These are phyloP conservation scores for Botryotinia calthae DNA, from an alignment of 2,329 filamentous ascomycete species.

Conservation along the genomic window DNA sequence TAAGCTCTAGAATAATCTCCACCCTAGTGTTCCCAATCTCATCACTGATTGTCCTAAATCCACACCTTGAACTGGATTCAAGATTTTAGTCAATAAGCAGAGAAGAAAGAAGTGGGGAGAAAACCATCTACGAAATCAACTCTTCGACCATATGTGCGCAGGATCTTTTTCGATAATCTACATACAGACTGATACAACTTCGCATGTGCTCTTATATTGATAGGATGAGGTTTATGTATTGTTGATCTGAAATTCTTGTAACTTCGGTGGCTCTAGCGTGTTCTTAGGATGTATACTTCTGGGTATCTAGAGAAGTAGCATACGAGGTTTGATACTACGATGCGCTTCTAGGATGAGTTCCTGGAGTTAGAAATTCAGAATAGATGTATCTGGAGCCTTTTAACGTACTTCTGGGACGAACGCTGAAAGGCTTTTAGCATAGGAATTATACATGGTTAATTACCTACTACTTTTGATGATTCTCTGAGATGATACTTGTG, in stretches of 20 bases:
- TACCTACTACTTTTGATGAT: not conserved
- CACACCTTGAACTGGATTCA: rapidly evolving
- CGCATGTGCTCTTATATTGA: not conserved
- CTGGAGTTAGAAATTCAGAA: not conserved
- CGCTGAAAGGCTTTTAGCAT: not conserved
- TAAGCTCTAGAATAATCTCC: not conserved
- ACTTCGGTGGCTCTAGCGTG: not conserved
- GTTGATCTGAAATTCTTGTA: no score
- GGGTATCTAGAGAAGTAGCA: not conserved
- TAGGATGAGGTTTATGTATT: not conserved
- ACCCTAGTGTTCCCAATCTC: no score
- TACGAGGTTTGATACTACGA: not conserved
- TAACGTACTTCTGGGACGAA: not conserved
- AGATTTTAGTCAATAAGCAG: not conserved
- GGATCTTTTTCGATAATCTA: not conserved
- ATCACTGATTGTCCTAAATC: not conserved
- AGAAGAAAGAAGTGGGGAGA: no score
- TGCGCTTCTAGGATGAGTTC: not conserved
- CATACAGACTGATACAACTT: no score
- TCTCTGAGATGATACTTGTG: not conserved
- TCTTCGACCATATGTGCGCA: no score
- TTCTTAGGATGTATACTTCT: not conserved
- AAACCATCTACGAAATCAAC: not conserved
- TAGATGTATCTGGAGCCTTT: not conserved
- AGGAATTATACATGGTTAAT: not conserved